Conservation (phyloP, 495 filamentous ascomycete genomes). For the Hypoxylon perforatum region DNA sequence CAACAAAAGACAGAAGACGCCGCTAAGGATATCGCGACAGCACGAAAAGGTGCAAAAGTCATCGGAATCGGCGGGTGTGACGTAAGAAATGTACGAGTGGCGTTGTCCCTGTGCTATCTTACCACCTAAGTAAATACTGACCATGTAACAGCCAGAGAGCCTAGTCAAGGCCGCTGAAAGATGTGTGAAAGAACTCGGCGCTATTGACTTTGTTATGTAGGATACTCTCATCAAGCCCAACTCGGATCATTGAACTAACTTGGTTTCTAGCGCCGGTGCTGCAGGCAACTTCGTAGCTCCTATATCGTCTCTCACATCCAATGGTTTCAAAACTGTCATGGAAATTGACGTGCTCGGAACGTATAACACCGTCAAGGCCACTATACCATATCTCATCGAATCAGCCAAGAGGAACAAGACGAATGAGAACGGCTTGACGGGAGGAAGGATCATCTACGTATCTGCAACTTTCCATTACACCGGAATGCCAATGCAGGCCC, state of each 20-base stretch:
- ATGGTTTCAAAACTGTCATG: slow-evolving; percentile 95
- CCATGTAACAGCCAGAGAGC: slow-evolving; percentile 62
- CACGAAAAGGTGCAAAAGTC: slow-evolving; percentile 80
- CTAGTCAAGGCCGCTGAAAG: slow-evolving; percentile 78
- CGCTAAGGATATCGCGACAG: slow-evolving; percentile 83
- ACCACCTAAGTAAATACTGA: slow-evolving; percentile 10
- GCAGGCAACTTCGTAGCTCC: slow-evolving; percentile 97
- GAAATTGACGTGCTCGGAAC: slow-evolving; percentile 96
- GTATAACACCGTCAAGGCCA: slow-evolving; percentile 95
- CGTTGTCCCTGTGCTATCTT: neutral
- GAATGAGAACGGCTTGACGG: slow-evolving; percentile 62
- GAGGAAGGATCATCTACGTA: slow-evolving; percentile 88
- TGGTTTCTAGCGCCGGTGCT: slow-evolving; percentile 77
- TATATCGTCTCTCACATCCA: slow-evolving; percentile 80
- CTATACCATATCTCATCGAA: slow-evolving; percentile 77
- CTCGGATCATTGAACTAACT: slow-evolving; percentile 25
- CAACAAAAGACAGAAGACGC: slow-evolving; percentile 85
- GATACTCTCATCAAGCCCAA: slow-evolving; percentile 30
- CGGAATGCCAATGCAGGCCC: slow-evolving; percentile 82
- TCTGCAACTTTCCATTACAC: slow-evolving; percentile 91
- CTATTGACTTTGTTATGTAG: slow-evolving; percentile 94
- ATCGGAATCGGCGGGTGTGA: slow-evolving; percentile 87
- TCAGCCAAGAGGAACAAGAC: slow-evolving; percentile 72
- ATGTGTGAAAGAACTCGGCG: slow-evolving; percentile 83
- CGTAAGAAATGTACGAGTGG: slow-evolving; percentile 68